These are phyloP conservation scores for Cornus florida DNA, from an alignment of 148 eudicot species.

Conservation along the genomic window DNA sequence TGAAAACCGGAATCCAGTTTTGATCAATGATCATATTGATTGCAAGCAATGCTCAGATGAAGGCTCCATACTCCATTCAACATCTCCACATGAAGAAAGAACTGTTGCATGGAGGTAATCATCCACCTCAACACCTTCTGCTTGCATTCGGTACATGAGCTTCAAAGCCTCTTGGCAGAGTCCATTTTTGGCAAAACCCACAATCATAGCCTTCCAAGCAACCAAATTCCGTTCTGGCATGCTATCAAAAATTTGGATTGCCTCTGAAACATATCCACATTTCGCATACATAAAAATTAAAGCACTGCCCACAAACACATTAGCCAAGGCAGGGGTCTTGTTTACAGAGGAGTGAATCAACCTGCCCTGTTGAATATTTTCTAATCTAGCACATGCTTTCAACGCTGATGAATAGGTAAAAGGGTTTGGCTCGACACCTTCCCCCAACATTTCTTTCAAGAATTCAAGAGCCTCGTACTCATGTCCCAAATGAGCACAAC, in stretches of 20 bases:
- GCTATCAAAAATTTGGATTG: conserved; percentile 61
- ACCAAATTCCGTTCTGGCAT: conserved; percentile 76
- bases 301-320: conserved; percentile 77
- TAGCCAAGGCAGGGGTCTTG: conserved; percentile 57
- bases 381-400: conserved; percentile 84
- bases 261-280: conserved; percentile 72
- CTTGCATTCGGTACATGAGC: conserved; percentile 82
- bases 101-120: conserved; percentile 64
- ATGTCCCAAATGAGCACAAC: conserved; percentile 62
- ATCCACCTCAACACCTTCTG: conserved; percentile 67
- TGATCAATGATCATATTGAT: conserved; percentile 20
- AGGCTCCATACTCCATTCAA: conserved; percentile 44
- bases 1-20: not conserved
- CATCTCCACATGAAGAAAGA: conserved; percentile 76
- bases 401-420: conserved; percentile 80
- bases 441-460: conserved; percentile 70
- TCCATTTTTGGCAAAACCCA: conserved; percentile 74
- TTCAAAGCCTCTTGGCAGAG: conserved; percentile 68
- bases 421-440: conserved; percentile 76
- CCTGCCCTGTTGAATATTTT: conserved; percentile 61
- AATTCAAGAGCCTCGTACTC: conserved; percentile 79
- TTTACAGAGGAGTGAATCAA: conserved; percentile 64
- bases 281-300: conserved; percentile 79
- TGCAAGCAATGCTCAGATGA: conserved; percentile 27
- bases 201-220: conserved; percentile 82